Base-by-base conservation (phyloP, 257 asterid species). In the Gentiana macrophylla region DNA sequence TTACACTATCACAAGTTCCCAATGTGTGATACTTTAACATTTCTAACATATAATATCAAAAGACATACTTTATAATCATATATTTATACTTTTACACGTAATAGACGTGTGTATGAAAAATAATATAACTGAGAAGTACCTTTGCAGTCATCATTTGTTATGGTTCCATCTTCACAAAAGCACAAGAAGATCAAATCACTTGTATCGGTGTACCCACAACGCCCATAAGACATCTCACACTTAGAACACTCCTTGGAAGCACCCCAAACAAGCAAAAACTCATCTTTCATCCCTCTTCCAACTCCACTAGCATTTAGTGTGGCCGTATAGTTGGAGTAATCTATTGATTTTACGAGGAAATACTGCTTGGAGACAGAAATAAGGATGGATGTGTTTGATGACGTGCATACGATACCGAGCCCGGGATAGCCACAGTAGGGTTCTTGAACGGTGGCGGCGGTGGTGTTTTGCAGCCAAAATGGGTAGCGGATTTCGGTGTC, bases 341-440 rank as follows among this genome's bases (percentile, higher is more conserved):
- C 33, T 9, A 67, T 55, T 3, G 12, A 6, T 48, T 46, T 34
- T 0, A 72, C 70, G 11, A 8, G 41, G 70, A 53, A 72, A 37
- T 34, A 5, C 4, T 57, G 50, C 0, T 32, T 12, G 2, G 53
- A 35, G 12, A 53, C 59, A 3, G 3, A 24, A 55, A 58, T 11
- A 24, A 24, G 24, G 11, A 35, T 12, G 11, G 60, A 24, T 0
- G n/a, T 2, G 41, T 55, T 37, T 35, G 53, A n/a, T 3, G 32
- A 1, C 3, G 13, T 1, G 34, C 73, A 72, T 10, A 9, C 6
- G 1, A 72, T 51, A 44, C 77, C 73, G 8, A 67, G 63, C 10
- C 73, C 67, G 1, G 60, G 35, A 43, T 72, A 72, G 3, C 77
- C 77, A 60, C 77, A 72, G 12, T 44, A 34, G 36, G 57, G 60